Percentiles rank a stretch among this genome's conserved stretches.
These are phyloP conservation scores for Hibiscus mutabilis DNA, from an alignment of 345 rosid genomes.

Conservation along the genomic window DNA sequence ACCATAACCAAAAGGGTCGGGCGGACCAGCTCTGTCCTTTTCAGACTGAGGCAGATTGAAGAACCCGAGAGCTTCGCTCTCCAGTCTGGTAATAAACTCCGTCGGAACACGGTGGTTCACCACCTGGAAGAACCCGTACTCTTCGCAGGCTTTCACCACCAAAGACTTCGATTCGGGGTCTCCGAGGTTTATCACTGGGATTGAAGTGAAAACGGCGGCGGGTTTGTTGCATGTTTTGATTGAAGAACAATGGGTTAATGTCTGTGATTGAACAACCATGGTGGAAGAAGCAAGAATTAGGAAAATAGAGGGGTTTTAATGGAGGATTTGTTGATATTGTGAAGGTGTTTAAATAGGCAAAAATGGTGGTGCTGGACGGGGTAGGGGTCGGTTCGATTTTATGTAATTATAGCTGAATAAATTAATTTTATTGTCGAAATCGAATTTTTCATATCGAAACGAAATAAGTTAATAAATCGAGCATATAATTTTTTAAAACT, in stretches of 20 bases:
- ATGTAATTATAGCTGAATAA: too few relatives aligned
- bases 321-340: not conserved
- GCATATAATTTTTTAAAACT: too few relatives aligned
- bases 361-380: too few relatives aligned
- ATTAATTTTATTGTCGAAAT: too few relatives aligned
- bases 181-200: constrained; percentile 52
- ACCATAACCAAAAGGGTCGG: constrained; percentile 82
- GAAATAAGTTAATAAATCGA: too few relatives aligned
- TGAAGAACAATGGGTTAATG: constrained; percentile 16
- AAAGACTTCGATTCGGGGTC: constrained; percentile 51
- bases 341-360: not conserved
- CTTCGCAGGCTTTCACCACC: constrained; percentile 56
- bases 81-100: constrained; percentile 47
- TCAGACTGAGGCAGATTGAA: constrained; percentile 43
- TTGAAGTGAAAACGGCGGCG: constrained; percentile 15
- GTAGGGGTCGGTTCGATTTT: too few relatives aligned
- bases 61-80: constrained; percentile 25
- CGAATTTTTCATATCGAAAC: too few relatives aligned
- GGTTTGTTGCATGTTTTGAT: constrained; percentile 63
- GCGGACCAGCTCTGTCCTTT: constrained; percentile 72
- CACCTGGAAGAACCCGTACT: constrained; percentile 72
- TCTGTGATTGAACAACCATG: constrained; percentile 70
- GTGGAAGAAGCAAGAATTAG: not conserved
- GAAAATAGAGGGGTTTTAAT: not conserved
- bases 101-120: constrained; percentile 56